These are phyloP conservation scores for Cucurbita argyrosperma DNA, from an alignment of 306 rosid species.

Conservation along the genomic window DNA sequence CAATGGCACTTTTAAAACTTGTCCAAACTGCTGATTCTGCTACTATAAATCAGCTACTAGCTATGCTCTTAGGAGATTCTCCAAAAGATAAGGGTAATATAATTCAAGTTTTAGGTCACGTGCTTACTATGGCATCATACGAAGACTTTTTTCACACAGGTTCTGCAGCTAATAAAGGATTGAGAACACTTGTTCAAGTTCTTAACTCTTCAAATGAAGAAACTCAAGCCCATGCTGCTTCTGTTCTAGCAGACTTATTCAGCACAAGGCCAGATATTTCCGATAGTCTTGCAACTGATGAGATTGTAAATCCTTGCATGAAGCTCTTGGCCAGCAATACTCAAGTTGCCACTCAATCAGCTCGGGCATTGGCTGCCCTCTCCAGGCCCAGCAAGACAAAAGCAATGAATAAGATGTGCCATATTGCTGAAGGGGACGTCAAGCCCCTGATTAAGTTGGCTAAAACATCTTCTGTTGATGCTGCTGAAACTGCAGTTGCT, in stretches of 20 bases:
- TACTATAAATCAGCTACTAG: conserved; percentile 76
- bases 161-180: conserved; percentile 73
- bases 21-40: conserved; percentile 76
- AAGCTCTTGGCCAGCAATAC: conserved; percentile 78
- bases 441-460: conserved; percentile 78
- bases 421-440: conserved; percentile 67
- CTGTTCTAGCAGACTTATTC: conserved; percentile 85
- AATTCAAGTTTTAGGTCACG: conserved; percentile 80
- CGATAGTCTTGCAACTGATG: conserved; percentile 75
- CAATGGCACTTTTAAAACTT: conserved; percentile 79
- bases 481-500: conserved; percentile 89
- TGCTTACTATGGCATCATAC: conserved; percentile 56
- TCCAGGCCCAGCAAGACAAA: conserved; percentile 61
- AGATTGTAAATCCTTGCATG: conserved; percentile 76
- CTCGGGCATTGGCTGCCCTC: conserved; percentile 81
- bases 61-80: conserved; percentile 73
- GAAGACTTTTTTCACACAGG: conserved; percentile 62
- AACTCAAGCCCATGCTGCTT: conserved; percentile 76
- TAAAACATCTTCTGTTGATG: conserved; percentile 70
- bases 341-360: conserved; percentile 94
- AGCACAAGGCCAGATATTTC: conserved; percentile 80
- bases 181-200: conserved; percentile 75
- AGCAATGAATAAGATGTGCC: conserved; percentile 46
- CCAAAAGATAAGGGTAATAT: conserved; percentile 61
- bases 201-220: conserved; percentile 71